Base-by-base conservation (phyloP, 768 basidiomycete species). In the Mycena crocata region DNA sequence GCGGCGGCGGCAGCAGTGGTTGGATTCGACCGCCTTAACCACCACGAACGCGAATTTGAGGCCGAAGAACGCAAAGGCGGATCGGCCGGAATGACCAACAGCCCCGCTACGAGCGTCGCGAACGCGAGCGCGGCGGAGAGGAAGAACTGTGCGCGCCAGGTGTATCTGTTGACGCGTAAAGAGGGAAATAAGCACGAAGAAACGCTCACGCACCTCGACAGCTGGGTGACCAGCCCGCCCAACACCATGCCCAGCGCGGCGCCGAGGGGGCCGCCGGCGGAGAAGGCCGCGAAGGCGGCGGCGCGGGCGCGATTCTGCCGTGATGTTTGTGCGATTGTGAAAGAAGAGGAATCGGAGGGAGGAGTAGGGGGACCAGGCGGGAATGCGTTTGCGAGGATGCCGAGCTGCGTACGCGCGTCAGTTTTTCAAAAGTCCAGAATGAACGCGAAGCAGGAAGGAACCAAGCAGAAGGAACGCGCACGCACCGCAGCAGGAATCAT, bases 261-360 rank as follows among this genome's bases (percentile, higher is more conserved):
- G 0, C 95, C 95, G 7, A 96, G 73, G 0, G 95, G 94, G 0
- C 92, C 93, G 30, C 96, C 96, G 0, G 94, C 93, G 1, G 91
- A 85, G 69, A 95, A 96, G 0, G 90, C 89, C 0, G 95, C 87
- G 67, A 96, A 97, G 0, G 94, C 95, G 0, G 88, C 77, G 1
- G 92, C 88, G 13, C 95, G 87, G 0, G 89, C 84, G 15, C 81
- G 60, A 15, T n/a, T n/a, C n/a, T n/a, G n/a, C n/a, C n/a, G n/a
- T n/a, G n/a, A n/a, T n/a, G n/a, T n/a, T n/a, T n/a, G n/a, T n/a
- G n/a, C 58, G 17, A 21, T 5, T 14, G n/a, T 17, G 17, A 21
- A 9, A 14, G 40, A 8, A 42, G n/a, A 42, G 9, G 40, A 14
- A 0, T 88, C 76, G 1, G 92, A 88, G 13, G 95, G 86, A 0